Percentiles rank a stretch among this genome's conserved stretches.
phyloP scores from a whole-genome alignment of 169 alveolate genomes.

The Eimeria maxima region DNA sequence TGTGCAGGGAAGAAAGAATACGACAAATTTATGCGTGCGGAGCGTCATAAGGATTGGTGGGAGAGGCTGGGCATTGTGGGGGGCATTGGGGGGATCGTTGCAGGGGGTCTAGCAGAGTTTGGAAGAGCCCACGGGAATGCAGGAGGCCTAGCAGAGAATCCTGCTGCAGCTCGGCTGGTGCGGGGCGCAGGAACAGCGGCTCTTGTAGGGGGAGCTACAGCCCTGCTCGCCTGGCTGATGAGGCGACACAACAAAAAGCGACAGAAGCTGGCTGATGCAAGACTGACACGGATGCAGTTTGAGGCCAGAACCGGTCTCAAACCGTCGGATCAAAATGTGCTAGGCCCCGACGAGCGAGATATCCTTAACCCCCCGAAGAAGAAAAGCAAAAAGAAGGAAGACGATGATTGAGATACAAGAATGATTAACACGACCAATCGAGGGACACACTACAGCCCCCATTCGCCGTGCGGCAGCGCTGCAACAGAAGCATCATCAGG shows the following conservation, averaged over 20 bases:
- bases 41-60: slow-evolving; percentile 40
- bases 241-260: slow-evolving; percentile 50
- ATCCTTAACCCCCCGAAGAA: neutral
- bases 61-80: slow-evolving; percentile 51
- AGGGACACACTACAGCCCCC: neutral
- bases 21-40: slow-evolving; percentile 40
- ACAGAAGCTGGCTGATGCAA: slow-evolving; percentile 24
- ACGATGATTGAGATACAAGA: neutral
- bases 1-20: slow-evolving; percentile 42
- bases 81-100: slow-evolving; percentile 20
- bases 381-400: slow-evolving; percentile 10
- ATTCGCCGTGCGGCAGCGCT: neutral
- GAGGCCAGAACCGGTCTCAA: slow-evolving; percentile 56
- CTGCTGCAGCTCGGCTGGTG: slow-evolving; percentile 54
- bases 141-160: slow-evolving; percentile 48
- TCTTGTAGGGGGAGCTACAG: slow-evolving; percentile 18
- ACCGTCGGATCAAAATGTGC: slow-evolving; percentile 60
- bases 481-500: neutral
- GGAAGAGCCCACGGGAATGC: slow-evolving; percentile 57
- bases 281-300: slow-evolving; percentile 68
- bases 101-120: slow-evolving; percentile 27
- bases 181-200: slow-evolving; percentile 47
- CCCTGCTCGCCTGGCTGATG: slow-evolving; percentile 20
- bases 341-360: slow-evolving; percentile 38
- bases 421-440: neutral